Base-by-base conservation (phyloP, 2,329 filamentous ascomycete genomes). In the Bretziella fagacearum region DNA sequence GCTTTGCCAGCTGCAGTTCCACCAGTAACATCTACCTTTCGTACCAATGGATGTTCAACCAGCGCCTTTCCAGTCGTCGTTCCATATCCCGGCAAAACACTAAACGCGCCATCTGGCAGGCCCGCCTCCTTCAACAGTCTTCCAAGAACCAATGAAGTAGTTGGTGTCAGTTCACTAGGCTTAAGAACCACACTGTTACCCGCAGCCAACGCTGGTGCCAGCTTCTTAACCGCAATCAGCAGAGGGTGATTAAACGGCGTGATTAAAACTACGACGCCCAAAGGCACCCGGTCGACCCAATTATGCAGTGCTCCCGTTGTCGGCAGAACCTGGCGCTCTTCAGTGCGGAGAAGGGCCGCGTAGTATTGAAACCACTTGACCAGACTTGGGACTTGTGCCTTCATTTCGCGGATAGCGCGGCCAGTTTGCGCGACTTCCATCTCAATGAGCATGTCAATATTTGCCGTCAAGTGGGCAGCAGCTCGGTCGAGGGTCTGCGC, bases 11-110 rank as follows among this genome's bases (percentile, higher is more conserved):
- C 84, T 2, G 66, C 67, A 1, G 77, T 81, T 6, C 75, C 81
- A 22, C 84, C 84, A 0, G 84, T 89, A 54, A 91, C 89, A 1
- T 78, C 77, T 39, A 89, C 67, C 56, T 81, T 84, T 54, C 81
- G 74, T 23, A 89, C 72, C 39, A 73, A 71, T 48, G 75, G 67
- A 59, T 87, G 82, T 23, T 69, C 64, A 0, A 77, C 74, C 5
- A 89, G 66, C 1, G 77, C 73, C 3, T 73, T 69, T 11, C 83
- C 82, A 0, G 79, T 74, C 32, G 75, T 73, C n/a, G 68, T 65
- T 2, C 82, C 81, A 52, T 79, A 70, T 1, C 81, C 83, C 41
- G 81, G 81, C 22, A 86, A 56, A 48, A 86, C 69, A 58, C 85
- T 86, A 55, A 86, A 64, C 4, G 85, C 80, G 20, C 82, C 82